A percentile compares a stretch with the other conserved stretches of the same genome.
phyloP scores from a whole-genome alignment of 2,329 filamentous ascomycete species.

The Pseudopyricularia javanii region DNA sequence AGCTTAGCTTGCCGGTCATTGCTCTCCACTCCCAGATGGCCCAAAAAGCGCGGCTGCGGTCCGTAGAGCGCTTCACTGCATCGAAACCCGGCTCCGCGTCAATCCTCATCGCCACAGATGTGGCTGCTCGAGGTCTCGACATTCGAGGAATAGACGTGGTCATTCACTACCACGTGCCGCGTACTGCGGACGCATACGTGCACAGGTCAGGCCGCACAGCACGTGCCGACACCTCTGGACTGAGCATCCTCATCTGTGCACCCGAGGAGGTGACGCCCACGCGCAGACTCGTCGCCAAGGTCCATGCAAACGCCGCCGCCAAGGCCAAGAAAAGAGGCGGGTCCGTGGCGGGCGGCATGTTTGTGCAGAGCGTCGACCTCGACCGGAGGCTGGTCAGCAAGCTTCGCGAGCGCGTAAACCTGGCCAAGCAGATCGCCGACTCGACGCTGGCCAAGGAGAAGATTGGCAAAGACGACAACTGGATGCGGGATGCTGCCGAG shows the following conservation, averaged over 20 bases:
- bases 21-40: conserved; percentile 88
- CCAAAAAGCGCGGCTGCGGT: conserved; percentile 89
- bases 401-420: conserved; percentile 61
- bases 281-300: conserved; percentile 71
- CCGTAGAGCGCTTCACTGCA: conserved; percentile 76
- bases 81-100: conserved; percentile 38
- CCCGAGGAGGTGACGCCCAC: conserved; percentile 86
- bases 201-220: conserved; percentile 92
- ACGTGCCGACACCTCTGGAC: conserved; percentile 63
- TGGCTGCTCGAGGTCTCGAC: conserved; percentile 85
- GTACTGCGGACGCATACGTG: conserved; percentile 85
- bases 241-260: conserved; percentile 77
- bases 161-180: conserved; percentile 89
- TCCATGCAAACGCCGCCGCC: conserved; percentile 53
- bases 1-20: conserved; percentile 63
- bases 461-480: conserved; percentile 69
- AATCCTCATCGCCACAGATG: conserved; percentile 84
- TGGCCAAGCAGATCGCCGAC: conserved; percentile 84
- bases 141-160: conserved; percentile 83
- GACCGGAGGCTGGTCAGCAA: conserved; percentile 68
- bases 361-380: conserved; percentile 71
- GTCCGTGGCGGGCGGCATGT: conserved; percentile 25
- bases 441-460: conserved; percentile 77
- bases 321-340: conserved; percentile 30
- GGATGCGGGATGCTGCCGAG: conserved; percentile 73